A percentile compares a stretch with the other conserved stretches of the same genome.
Evolutionary conservation across 805 yeast genomes (phyloP).

Genomic region (Wickerhamiella domercqiae): DNA sequence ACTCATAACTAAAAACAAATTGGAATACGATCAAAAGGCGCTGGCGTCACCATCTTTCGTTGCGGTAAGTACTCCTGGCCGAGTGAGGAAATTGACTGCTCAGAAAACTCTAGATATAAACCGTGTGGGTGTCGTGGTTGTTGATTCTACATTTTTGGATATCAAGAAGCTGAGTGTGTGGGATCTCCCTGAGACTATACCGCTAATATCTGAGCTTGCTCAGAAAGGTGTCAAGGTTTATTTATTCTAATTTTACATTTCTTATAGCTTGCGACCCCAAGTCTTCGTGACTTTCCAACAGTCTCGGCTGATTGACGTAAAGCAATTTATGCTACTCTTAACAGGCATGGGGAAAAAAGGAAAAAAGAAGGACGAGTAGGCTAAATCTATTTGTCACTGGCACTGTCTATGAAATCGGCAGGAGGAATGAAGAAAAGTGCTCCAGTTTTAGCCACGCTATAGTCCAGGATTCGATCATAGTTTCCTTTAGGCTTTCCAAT

Average conservation of each 20-base stretch:
- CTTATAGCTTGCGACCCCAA: not conserved
- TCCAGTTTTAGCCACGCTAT: slow-evolving; percentile 13
- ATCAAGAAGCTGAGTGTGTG: slow-evolving; percentile 43
- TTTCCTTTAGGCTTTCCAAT: slow-evolving; percentile 16
- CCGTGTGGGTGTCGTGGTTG: slow-evolving; percentile 38
- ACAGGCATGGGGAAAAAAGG: no score
- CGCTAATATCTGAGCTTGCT: slow-evolving; percentile 12
- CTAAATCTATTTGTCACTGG: no score
- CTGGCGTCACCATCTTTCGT: slow-evolving; percentile 30
- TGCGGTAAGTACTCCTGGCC: slow-evolving; percentile 49
- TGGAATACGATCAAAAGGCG: slow-evolving; percentile 43
- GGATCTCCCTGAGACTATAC: slow-evolving; percentile 30
- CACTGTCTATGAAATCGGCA: slow-evolving; percentile 6
- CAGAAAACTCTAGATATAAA: slow-evolving; percentile 29
- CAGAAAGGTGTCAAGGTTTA: slow-evolving; percentile 35
- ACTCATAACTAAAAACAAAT: slow-evolving; percentile 58
- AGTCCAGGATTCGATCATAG: slow-evolving; percentile 16
- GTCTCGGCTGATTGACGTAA: no score
- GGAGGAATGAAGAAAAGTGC: slow-evolving; percentile 14
- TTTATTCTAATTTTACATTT: slow-evolving; percentile 27
- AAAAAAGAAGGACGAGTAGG: no score
- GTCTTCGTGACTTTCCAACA: not conserved
- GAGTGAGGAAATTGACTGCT: slow-evolving; percentile 35
- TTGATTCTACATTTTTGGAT: slow-evolving; percentile 50
- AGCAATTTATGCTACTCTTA: no score